Base-by-base conservation (phyloP, 106 monocot genomes). In the Apostasia shenzhenica region DNA sequence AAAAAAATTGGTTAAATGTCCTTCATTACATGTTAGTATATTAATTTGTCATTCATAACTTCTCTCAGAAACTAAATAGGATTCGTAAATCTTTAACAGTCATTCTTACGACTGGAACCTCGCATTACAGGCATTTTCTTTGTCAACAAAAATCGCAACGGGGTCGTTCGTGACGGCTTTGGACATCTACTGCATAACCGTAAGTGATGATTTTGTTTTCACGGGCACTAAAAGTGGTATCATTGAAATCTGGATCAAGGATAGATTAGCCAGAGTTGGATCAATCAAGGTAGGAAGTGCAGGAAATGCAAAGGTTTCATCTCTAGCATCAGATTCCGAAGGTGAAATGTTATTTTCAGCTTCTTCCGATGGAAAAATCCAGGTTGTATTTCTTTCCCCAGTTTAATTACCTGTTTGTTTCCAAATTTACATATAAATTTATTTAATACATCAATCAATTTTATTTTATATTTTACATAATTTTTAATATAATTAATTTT, bases 231-330 rank as follows among this genome's bases (percentile, higher is more conserved):
- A 73, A 56, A 66, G 38, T 43, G 84, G 84, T 40, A 57, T 73
- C 43, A 77, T 84, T 62, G 84, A 84, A 80, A 77, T 84, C 7
- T 84, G 84, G 84, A 70, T 67, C 54, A 73, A 69, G 60, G 79
- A 76, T 6, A 72, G 80, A 14, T 48, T 84, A 3, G 49, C 73
- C 10, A 77, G 80, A 74, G 49, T 84, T 47, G 70, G 76, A 49
- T 80, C 73, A 6, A 66, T 84, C 44, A 80, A 58, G 69, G 59
- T 74, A 6, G 68, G 68, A 14, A 26, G 37, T 13, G 75, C 64
- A 9, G 68, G 50, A 48, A 80, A 48, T 54, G 61, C 79, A 7
- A 76, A 57, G 60, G 61, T 84, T 14, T 67, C 76, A 10, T 59
- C 77, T 39, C 11, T 84, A 7, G 77, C 45, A n/a, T 60, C 72